Evolutionary conservation across 192 early-diverging fungal genomes (phyloP).

Genomic region (Rhizoclosmatium globosum): DNA sequence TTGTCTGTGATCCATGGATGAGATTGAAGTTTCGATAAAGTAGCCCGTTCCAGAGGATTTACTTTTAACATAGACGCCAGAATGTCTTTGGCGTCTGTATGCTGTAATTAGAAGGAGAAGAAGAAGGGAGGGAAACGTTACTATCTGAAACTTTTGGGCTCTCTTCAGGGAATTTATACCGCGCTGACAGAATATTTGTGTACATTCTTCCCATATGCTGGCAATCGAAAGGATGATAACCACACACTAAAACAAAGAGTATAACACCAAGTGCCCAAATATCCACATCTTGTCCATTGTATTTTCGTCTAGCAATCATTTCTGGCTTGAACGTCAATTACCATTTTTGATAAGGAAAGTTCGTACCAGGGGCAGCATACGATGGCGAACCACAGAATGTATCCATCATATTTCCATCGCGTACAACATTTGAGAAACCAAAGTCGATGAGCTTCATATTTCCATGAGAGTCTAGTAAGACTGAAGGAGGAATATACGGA

Average conservation of each 20-base stretch:
- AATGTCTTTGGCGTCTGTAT: slow-evolving; percentile 41
- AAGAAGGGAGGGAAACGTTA: neutral
- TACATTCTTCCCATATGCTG: slow-evolving; percentile 74
- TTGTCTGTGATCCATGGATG: slow-evolving; percentile 48
- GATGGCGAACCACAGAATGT: slow-evolving; percentile 58
- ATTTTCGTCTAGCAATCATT: slow-evolving; percentile 71
- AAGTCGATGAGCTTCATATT: slow-evolving; percentile 61
- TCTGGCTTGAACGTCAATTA: slow-evolving; percentile 54
- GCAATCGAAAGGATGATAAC: slow-evolving; percentile 91
- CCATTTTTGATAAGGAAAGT: slow-evolving; percentile 14
- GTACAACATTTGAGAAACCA: slow-evolving; percentile 54
- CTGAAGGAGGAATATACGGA: slow-evolving; percentile 22
- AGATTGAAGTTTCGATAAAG: slow-evolving; percentile 33
- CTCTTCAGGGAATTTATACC: slow-evolving; percentile 46
- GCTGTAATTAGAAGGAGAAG: neutral
- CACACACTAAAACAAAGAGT: slow-evolving; percentile 89
- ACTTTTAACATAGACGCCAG: slow-evolving; percentile 45
- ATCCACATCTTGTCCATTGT: slow-evolving; percentile 92
- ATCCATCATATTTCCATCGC: slow-evolving; percentile 40
- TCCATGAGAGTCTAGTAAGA: slow-evolving; percentile 46
- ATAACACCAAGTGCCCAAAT: slow-evolving; percentile 95
- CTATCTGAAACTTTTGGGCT: slow-evolving; percentile 37
- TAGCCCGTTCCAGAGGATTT: slow-evolving; percentile 38
- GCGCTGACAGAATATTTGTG: slow-evolving; percentile 45
- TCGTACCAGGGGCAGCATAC: slow-evolving; percentile 54